These are phyloP conservation scores for Scenedesmus sp. DNA, from an alignment of 163 green algal species.

Conservation along the genomic window DNA sequence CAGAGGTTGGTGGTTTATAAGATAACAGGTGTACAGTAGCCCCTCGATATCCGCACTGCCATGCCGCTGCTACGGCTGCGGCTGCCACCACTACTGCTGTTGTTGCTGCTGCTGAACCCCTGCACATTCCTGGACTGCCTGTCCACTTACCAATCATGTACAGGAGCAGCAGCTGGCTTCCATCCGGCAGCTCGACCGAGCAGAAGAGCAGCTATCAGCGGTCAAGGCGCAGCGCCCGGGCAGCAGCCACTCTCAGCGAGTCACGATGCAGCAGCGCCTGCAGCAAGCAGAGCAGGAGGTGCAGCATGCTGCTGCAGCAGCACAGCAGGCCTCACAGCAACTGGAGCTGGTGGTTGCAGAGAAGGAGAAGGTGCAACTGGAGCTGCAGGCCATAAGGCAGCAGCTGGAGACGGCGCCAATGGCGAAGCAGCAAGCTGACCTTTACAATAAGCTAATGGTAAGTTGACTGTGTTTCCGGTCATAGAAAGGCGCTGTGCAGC, in stretches of 20 bases:
- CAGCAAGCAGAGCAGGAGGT: slow-evolving; percentile 26
- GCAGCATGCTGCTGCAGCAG: slow-evolving; percentile 26
- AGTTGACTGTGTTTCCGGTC: background rate
- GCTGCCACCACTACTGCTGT: background rate
- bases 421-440: slow-evolving; percentile 38
- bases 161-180: slow-evolving; percentile 36
- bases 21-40: too few relatives aligned
- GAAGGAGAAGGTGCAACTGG: slow-evolving; percentile 45
- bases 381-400: slow-evolving; percentile 43
- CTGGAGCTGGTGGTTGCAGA: slow-evolving; percentile 42
- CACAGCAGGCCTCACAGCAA: slow-evolving; percentile 12
- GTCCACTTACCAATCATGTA: background rate
- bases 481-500: too few relatives aligned
- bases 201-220: slow-evolving; percentile 39
- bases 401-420: slow-evolving; percentile 21
- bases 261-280: slow-evolving; percentile 20
- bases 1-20: too few relatives aligned
- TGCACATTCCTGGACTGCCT: background rate
- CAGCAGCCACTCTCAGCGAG: slow-evolving; percentile 1
- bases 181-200: slow-evolving; percentile 1
- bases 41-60: too few relatives aligned
- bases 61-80: slow-evolving; percentile 1
- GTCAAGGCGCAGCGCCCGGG: slow-evolving; percentile 22
- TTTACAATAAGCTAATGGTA: slow-evolving; percentile 21
- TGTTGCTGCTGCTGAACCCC: background rate